Base-by-base conservation (phyloP, 2,329 filamentous ascomycete genomes). In the Fusarium bulbicola region DNA sequence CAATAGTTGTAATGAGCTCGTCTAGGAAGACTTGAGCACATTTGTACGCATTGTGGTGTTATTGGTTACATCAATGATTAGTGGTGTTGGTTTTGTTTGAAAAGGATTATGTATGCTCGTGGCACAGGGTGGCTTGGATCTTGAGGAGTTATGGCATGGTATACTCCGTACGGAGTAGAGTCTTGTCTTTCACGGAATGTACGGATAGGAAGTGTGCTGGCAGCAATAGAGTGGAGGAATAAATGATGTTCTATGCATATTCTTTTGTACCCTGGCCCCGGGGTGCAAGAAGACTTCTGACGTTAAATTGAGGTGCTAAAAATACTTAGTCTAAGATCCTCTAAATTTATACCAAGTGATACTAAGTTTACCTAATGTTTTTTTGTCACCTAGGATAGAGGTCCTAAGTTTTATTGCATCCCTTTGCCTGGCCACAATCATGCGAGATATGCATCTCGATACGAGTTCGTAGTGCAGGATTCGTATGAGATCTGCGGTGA, bases 401-500 rank as follows among this genome's bases (percentile, higher is more conserved):
- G 26, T 26, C 26, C 26, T 26, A 26, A 26, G 26, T 26, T 26
- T 26, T 26, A 26, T 26, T 26, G 26, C 26, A 26, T 26, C 26
- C 26, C 26, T 26, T 28, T 28, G 28, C 28, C 28, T 28, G 6
- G 26, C 34, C 20, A 52, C 47, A 42, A 30, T 50, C 52, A 37
- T 56, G 36, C 40, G 24, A 37, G 43, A 42, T 42, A 34, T 30
- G 50, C 60, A 68, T 57, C 34, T 52, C 45, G 43, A 67, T 54
- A 66, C 40, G 45, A 40, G 52, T 37, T 49, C 21, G 36, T 49
- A 39, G 34, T 54, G 24, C 66, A 59, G 52, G 57, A 46, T 42
- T 74, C 59, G 54, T 59, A 68, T 59, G 45, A 39, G 42, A 58
- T 59, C 58, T 58, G 58, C 52, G 24, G 50, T 69, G 59, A 61